Conservation (phyloP, 495 filamentous ascomycete species). For the Margaritispora aquatica region DNA sequence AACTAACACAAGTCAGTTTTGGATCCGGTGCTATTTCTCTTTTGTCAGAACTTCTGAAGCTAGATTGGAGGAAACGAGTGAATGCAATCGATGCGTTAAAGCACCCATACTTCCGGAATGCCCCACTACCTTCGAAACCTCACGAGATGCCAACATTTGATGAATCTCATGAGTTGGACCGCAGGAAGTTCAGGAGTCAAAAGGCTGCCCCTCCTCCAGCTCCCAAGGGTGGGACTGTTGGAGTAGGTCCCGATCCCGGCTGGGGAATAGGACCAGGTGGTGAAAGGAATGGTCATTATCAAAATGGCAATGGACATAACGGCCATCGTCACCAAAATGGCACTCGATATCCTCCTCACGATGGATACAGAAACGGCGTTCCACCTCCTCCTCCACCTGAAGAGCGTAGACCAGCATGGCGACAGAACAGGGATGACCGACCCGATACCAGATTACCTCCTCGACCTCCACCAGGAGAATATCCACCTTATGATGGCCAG, state of each 20-base stretch:
- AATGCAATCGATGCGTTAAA: conserved; percentile 93
- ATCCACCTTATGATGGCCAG: conserved; percentile 22
- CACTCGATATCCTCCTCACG: conserved; percentile 38
- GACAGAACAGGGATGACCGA: conserved; percentile 20
- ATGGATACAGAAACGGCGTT: conserved; percentile 32
- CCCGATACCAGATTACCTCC: conserved; percentile 26
- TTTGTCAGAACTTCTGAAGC: conserved; percentile 72
- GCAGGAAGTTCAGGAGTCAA: conserved; percentile 77
- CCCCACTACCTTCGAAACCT: conserved; percentile 72
- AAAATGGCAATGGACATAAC: conserved; percentile 30
- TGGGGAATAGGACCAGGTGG: conserved; percentile 42
- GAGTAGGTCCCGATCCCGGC: conserved; percentile 58
- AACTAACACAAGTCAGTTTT: conserved; percentile 24
- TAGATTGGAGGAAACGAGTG: conserved; percentile 82
- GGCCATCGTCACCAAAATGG: conserved; percentile 27
- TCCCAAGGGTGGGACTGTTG: conserved; percentile 82
- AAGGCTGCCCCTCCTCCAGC: conserved; percentile 77
- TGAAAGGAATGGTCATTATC: conserved; percentile 32
- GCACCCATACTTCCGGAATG: conserved; percentile 81
- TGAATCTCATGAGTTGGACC: conserved; percentile 93
- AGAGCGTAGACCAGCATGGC: conserved; percentile 21
- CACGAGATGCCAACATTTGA: conserved; percentile 82
- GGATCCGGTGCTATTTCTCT: conserved; percentile 65
- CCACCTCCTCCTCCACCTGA: conserved; percentile 21
- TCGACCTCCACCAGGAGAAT: conserved; percentile 20